phyloP scores from a whole-genome alignment of 108 stramenopile species.

The Epithemia pelagica region DNA sequence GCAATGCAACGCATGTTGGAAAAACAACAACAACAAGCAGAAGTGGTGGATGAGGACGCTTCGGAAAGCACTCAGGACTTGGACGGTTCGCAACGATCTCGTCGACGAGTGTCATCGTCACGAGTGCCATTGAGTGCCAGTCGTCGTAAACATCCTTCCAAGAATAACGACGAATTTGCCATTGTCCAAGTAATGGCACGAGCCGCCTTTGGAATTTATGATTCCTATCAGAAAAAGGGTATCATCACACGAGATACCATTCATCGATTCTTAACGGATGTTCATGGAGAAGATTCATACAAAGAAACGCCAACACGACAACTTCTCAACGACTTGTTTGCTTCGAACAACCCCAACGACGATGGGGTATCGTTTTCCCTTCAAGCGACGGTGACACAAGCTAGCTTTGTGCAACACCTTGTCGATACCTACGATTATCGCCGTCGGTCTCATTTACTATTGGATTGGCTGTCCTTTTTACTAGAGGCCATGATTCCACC shows the following conservation, averaged over 20 bases:
- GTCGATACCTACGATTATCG: constrained; percentile 15
- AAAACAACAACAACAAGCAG: neutral
- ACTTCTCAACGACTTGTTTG: constrained; percentile 53
- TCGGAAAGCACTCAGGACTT: neutral
- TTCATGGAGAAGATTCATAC: constrained; percentile 76
- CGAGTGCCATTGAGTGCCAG: neutral
- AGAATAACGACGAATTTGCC: constrained; percentile 6
- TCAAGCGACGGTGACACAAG: constrained; percentile 8
- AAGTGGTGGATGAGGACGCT: neutral
- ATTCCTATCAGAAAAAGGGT: constrained; percentile 74
- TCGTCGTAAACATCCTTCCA: neutral
- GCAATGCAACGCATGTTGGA: neutral
- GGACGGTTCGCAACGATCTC: neutral
- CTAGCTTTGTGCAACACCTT: constrained; percentile 22
- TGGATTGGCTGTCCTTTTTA: constrained; percentile 52
- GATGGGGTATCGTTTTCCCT: neutral
- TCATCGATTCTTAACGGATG: constrained; percentile 73
- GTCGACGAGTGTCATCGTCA: neutral
- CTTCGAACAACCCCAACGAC: neutral
- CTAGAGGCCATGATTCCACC: constrained; percentile 29
- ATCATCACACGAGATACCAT: constrained; percentile 62
- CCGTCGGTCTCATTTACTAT: constrained; percentile 26
- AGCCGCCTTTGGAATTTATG: constrained; percentile 67
- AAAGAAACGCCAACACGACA: constrained; percentile 33
- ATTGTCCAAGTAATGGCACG: constrained; percentile 16